Percentiles rank a stretch among this genome's conserved stretches.
These are phyloP conservation scores for Leonotis leonurus DNA, from an alignment of 257 asterid species.

Conservation along the genomic window DNA sequence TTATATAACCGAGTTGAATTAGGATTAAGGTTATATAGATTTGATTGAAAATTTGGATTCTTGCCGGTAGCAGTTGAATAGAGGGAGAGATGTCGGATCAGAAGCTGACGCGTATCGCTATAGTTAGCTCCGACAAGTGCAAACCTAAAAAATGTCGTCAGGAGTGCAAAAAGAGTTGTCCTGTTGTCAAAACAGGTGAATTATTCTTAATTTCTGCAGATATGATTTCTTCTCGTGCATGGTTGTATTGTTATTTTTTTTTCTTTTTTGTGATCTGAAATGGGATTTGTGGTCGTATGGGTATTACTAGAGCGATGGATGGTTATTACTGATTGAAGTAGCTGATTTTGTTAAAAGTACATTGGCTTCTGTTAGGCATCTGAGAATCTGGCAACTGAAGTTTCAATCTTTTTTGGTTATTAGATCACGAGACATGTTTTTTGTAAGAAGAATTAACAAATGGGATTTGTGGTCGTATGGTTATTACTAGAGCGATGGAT, in stretches of 20 bases:
- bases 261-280: background rate
- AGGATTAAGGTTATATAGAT: background rate
- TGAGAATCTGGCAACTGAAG: no score
- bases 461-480: background rate
- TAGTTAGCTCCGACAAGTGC: slow-evolving; percentile 88
- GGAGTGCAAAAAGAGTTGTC: slow-evolving; percentile 95
- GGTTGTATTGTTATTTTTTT: no score
- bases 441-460: no score
- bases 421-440: no score
- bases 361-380: background rate
- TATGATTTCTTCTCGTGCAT: background rate
- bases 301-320: background rate
- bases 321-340: background rate
- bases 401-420: no score
- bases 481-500: background rate
- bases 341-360: background rate
- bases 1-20: background rate
- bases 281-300: background rate
- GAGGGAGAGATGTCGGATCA: slow-evolving; percentile 84
- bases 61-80: slow-evolving; percentile 6
- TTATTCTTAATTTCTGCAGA: background rate
- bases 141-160: slow-evolving; percentile 93
- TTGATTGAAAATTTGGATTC: no score
- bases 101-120: slow-evolving; percentile 90
- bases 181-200: slow-evolving; percentile 96